Conservation (phyloP, 805 yeast genomes). For the Wickerhamomyces kurtzmanii region DNA sequence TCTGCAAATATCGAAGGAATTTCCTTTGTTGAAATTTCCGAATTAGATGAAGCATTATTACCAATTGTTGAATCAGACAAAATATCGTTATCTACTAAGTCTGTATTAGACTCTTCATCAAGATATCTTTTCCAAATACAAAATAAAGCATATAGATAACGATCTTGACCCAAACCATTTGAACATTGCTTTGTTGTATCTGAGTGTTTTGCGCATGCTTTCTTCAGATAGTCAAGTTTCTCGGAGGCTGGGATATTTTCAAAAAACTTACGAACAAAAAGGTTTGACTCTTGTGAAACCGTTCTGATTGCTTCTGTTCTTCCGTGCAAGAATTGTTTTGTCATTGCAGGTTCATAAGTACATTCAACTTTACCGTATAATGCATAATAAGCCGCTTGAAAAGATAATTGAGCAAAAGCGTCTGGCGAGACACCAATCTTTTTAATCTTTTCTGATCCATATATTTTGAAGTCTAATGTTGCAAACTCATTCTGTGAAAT, state of each 20-base stretch:
- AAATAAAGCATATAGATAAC: constrained; percentile 81
- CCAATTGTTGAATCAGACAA: constrained; percentile 11
- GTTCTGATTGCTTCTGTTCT: constrained; percentile 89
- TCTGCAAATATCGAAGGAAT: constrained; percentile 78
- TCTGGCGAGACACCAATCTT: constrained; percentile 86
- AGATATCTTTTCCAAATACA: constrained; percentile 75
- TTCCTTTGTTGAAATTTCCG: constrained; percentile 16
- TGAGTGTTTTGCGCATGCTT: constrained; percentile 66
- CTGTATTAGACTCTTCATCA: constrained; percentile 16
- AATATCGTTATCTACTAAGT: constrained; percentile 16
- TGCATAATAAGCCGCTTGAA: constrained; percentile 88
- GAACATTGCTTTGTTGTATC: constrained; percentile 60
- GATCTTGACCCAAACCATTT: constrained; percentile 81
- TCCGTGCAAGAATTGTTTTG: constrained; percentile 79
- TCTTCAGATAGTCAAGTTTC: constrained; percentile 44
- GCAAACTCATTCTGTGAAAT: constrained; percentile 86
- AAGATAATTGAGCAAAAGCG: constrained; percentile 89
- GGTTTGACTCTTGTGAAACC: constrained; percentile 70
- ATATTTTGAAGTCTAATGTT: constrained; percentile 57
- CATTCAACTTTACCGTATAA: constrained; percentile 89
- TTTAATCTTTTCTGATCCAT: constrained; percentile 73
- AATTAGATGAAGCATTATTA: background rate
- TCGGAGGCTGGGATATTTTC: constrained; percentile 51
- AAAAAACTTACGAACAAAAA: constrained; percentile 78
- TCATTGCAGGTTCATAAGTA: constrained; percentile 96